Evolutionary conservation across 2,329 filamentous ascomycete genomes (phyloP).

Genomic region (Xylariales sp.): DNA sequence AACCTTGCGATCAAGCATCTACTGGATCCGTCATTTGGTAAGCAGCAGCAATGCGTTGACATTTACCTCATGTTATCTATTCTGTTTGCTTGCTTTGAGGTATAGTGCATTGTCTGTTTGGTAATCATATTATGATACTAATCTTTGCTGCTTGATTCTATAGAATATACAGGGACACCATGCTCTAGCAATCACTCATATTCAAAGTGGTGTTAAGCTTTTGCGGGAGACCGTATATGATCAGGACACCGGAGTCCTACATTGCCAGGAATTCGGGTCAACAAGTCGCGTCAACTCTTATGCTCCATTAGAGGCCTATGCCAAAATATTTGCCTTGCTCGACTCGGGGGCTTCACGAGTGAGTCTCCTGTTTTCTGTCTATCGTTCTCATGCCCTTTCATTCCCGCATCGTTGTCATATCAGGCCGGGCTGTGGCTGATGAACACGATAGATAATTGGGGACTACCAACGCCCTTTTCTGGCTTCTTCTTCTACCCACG

Average conservation of each 20-base stretch:
- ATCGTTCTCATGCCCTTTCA: too few species aligned
- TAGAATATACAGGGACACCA: slow-evolving; percentile 28
- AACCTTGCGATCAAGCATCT: slow-evolving; percentile 25
- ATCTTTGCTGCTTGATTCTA: not conserved
- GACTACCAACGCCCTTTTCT: slow-evolving; percentile 16
- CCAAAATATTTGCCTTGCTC: slow-evolving; percentile 21
- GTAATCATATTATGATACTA: not conserved
- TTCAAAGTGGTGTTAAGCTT: slow-evolving; percentile 29
- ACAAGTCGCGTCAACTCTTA: slow-evolving; percentile 20
- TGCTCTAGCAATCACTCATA: slow-evolving; percentile 22
- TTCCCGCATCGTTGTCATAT: not conserved
- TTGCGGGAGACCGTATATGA: slow-evolving; percentile 26
- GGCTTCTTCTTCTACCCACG: not conserved
- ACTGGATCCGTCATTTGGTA: not conserved
- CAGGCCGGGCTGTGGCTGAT: not conserved
- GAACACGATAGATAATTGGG: slow-evolving; percentile 21
- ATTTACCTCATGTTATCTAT: slow-evolving; percentile 24
- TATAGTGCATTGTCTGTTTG: not conserved
- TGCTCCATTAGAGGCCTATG: slow-evolving; percentile 20
- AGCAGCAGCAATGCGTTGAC: slow-evolving; percentile 7
- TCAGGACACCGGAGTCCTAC: slow-evolving; percentile 3
- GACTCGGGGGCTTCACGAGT: slow-evolving; percentile 25
- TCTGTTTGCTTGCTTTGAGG: slow-evolving; percentile 30
- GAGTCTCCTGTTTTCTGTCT: not conserved
- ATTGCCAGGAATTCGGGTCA: slow-evolving; percentile 9